Evolutionary conservation across 2,329 filamentous ascomycete genomes (phyloP).

Genomic region (Penicillium janthinellum): DNA sequence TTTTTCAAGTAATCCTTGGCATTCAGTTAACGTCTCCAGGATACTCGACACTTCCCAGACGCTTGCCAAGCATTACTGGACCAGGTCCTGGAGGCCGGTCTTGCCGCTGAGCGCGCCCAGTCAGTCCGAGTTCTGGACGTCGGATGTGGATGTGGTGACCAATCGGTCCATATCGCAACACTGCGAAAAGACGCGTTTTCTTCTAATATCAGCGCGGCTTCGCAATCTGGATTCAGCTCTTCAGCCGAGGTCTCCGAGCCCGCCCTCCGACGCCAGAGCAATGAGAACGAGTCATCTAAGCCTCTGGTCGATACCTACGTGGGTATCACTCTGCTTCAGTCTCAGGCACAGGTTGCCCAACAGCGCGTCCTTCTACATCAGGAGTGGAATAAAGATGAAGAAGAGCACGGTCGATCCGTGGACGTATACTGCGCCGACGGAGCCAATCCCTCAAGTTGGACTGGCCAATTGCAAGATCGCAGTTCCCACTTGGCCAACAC

Average conservation of each 20-base stretch:
- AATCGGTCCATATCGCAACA: constrained; percentile 51
- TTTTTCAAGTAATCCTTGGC: not conserved
- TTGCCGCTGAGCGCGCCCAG: constrained; percentile 31
- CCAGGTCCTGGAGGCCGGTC: constrained; percentile 51
- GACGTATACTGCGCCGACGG: constrained; percentile 55
- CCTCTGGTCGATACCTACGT: constrained; percentile 50
- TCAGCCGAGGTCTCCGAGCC: not conserved
- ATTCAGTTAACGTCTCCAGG: constrained; percentile 21
- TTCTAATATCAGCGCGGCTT: not conserved
- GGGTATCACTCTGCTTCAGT: constrained; percentile 55
- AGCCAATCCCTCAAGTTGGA: constrained; percentile 51
- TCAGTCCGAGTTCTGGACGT: constrained; percentile 49
- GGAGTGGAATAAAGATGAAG: constrained; percentile 8
- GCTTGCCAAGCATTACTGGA: constrained; percentile 55
- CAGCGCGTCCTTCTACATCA: constrained; percentile 14
- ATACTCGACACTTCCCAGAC: constrained; percentile 42
- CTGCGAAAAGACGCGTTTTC: constrained; percentile 23
- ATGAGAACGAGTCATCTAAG: not conserved
- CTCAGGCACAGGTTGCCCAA: constrained; percentile 46
- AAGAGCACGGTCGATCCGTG: not conserved
- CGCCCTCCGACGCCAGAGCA: not conserved
- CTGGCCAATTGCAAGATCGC: constrained; percentile 24
- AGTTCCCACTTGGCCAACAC: constrained; percentile 4
- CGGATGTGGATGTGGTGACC: constrained; percentile 63
- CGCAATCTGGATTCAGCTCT: not conserved